phyloP scores from a whole-genome alignment of 2,329 filamentous ascomycete genomes.

The Didymella lethalis region DNA sequence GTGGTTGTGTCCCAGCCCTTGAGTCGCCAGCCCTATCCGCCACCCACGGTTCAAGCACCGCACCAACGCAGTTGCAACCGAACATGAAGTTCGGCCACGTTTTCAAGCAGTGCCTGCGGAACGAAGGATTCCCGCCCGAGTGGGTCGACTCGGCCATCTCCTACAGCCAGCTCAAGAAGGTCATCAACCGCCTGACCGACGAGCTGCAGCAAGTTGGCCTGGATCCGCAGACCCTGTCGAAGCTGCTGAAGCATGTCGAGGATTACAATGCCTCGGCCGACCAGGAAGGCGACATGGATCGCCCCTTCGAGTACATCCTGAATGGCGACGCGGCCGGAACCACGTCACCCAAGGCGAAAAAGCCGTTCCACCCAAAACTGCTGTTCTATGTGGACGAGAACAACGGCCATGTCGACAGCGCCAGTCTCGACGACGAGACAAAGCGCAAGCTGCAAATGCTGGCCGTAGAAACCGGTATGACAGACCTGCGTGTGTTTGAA shows the following conservation, averaged over 20 bases:
- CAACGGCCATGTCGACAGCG: conserved; percentile 73
- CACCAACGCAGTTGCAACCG: conserved; percentile 13
- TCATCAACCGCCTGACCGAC: conserved; percentile 78
- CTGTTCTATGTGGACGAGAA: conserved; percentile 73
- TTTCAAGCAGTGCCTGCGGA: conserved; percentile 73
- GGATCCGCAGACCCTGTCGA: conserved; percentile 72
- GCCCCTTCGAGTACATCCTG: conserved; percentile 51
- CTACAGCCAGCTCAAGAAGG: conserved; percentile 87
- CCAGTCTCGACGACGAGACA: conserved; percentile 71
- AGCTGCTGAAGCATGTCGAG: conserved; percentile 63
- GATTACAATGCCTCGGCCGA: conserved; percentile 43
- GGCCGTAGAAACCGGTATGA: conserved; percentile 57
- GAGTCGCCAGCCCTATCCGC: conserved; percentile 35
- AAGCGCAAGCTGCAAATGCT: conserved; percentile 69
- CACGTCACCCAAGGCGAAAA: conserved; percentile 23
- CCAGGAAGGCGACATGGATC: conserved; percentile 37
- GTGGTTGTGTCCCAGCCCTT: conserved; percentile 34
- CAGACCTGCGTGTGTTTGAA: conserved; percentile 45
- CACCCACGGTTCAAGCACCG: conserved; percentile 19
- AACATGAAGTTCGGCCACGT: conserved; percentile 86
- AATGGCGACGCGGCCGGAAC: conserved; percentile 24
- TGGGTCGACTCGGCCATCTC: conserved; percentile 79
- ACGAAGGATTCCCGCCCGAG: conserved; percentile 76
- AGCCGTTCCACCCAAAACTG: conserved; percentile 69
- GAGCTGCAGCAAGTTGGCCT: conserved; percentile 77